Base-by-base conservation (phyloP, 768 basidiomycete genomes). In the Amanita pseudoporphyria region DNA sequence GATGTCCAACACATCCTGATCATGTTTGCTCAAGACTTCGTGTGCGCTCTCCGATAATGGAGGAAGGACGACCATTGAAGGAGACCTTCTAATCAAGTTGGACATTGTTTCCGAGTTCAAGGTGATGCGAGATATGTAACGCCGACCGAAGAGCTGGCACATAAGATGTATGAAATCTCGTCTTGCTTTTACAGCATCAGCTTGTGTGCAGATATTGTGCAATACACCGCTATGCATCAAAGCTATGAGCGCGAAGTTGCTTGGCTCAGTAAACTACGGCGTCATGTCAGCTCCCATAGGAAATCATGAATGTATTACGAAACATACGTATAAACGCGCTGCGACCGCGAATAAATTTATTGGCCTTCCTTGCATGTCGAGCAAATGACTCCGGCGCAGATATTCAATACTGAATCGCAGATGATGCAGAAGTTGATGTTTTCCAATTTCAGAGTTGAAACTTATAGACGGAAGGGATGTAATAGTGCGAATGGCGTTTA, bases 381-480 rank as follows among this genome's bases (percentile, higher is more conserved):
- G 60, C 14, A 87, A 67, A 35, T 73, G 67, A 5, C 72, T 62
- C 5, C 81, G 76, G 32, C 81, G 72, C 9, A 87, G 71, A 54
- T 83, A 85, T 53, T 87, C 85, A 43, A 87, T 78, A 52, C 74
- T 76, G 67, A 87, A 87, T 19, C 82, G 70, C 13, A 84, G 57
- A 55, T 83, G 82, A 55, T 85, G 82, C 18, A 80, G 58, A 13
- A 84, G 62, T 55, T 86, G 81, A 7, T 75, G 64, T 52, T 64
- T 70, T 6, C 79, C 79, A 7, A 73, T 67, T 3, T 75, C 67
- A 1, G 79, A 82, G 32, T 69, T 65, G 54, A 82, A 76, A 53
- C 73, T 75, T 52, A 86, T 65, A 36, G 77, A 76, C 5, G 82
- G 80, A 6, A 87, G 69, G 10, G 68, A 62, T 35, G 85, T 61